Evolutionary conservation across 1,284 basidiomycete species (phyloP).

Genomic region (Papiliotrema terrestris): DNA sequence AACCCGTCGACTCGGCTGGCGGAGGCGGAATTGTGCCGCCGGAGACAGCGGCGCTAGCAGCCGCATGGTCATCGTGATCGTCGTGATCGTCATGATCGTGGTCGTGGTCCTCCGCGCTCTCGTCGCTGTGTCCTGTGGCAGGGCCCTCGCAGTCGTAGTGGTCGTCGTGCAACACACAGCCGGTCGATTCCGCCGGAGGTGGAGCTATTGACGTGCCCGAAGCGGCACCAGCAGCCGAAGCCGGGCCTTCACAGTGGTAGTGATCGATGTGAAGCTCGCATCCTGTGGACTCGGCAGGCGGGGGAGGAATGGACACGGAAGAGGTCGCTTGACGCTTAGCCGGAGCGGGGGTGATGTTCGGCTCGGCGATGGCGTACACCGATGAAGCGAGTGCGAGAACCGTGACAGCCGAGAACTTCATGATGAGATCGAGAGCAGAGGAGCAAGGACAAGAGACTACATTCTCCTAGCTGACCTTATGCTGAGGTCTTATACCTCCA

Average conservation of each 20-base stretch:
- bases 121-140: neutral
- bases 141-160: slow-evolving; percentile 24
- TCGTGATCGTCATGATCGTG: no score
- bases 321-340: neutral
- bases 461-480: no score
- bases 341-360: neutral
- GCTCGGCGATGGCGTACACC: neutral
- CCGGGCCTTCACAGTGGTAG: neutral
- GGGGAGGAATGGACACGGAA: neutral
- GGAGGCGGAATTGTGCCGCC: slow-evolving; percentile 7
- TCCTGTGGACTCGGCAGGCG: neutral
- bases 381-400: no score
- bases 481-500: no score
- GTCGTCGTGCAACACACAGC: slow-evolving; percentile 21
- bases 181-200: slow-evolving; percentile 20
- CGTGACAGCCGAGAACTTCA: no score
- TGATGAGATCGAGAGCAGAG: no score
- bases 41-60: neutral
- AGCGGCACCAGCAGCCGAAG: neutral
- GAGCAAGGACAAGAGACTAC: no score
- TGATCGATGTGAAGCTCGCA: neutral
- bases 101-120: no score
- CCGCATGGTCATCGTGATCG: neutral
- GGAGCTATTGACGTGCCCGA: slow-evolving; percentile 3
- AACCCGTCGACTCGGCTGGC: slow-evolving; percentile 23